Conservation (phyloP, 257 asterid species). For the Solanum medicagineum region DNA sequence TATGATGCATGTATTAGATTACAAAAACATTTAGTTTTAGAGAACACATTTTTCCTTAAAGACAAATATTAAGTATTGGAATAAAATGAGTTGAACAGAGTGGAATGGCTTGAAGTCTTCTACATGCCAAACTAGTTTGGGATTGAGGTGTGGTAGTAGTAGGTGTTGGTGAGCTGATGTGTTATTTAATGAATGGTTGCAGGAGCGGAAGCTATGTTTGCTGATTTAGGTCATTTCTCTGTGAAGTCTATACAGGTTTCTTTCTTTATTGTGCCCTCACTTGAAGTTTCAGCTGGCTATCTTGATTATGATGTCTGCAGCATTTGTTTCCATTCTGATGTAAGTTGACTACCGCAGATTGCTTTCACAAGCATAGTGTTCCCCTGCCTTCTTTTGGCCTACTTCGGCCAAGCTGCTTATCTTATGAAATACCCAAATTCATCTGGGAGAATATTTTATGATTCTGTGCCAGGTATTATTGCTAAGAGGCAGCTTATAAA, state of each 20-base stretch:
- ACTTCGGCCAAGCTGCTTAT: constrained; percentile 98
- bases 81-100: background rate
- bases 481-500: background rate
- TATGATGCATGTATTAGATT: background rate
- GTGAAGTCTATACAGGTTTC: constrained; percentile 86
- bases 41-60: background rate
- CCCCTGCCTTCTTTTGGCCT: constrained; percentile 93
- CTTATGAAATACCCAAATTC: constrained; percentile 62
- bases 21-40: background rate
- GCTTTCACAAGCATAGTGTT: constrained; percentile 79
- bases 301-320: background rate
- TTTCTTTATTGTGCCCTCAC: background rate
- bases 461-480: constrained; percentile 77
- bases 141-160: background rate
- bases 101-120: background rate
- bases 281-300: background rate
- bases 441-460: constrained; percentile 51
- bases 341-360: constrained; percentile 36
- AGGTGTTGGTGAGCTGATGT: background rate
- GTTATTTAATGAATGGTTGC: constrained; percentile 9
- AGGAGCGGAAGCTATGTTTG: constrained; percentile 99
- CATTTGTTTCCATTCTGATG: background rate
- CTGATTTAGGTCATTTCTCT: constrained; percentile 94
- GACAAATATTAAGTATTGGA: background rate
- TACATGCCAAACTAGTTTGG: background rate